Base-by-base conservation (phyloP, 192 early-diverging fungal species). In the Umbelopsis isabellina region DNA sequence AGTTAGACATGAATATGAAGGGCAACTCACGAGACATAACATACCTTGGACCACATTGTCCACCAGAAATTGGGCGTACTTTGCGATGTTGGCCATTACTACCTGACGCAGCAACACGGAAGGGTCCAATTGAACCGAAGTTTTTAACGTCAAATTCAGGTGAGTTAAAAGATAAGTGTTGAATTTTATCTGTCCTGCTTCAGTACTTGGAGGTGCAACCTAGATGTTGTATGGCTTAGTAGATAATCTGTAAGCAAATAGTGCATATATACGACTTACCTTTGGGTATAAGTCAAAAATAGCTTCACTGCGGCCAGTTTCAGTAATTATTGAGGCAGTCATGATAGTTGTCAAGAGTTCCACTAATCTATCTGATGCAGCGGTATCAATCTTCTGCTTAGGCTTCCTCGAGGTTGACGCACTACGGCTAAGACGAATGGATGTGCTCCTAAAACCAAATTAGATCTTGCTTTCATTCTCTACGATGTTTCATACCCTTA, bases 31-130 rank as follows among this genome's bases (percentile, higher is more conserved):
- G 13, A 65, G 7, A 12, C 18, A n/a, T 61, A 2, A 53, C 49
- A 50, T 69, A 77, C 83, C 85, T 81, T 84, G 85, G 48, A 83
- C 73, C 10, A 86, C 74, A 16, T 73, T 75, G 64, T 86, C 85
- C 4, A 83, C 81, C 6, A 78, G 48, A 3, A 79, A 20, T 65
- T 79, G 79, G 0, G 66, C 18, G 67, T 86, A 84, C 52, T 69
- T 81, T n/a, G 86, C 66, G 11, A 84, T 50, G 48, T 81, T 86
- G 9, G 48, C 30, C n/a, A 87, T 22, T 2, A 82, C 72, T n/a
- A 51, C 46, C 22, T 72, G 45, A 51, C 84, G 80, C 18, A 23
- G 18, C 47, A 87, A 64, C 8, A 87, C 23, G 49, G 72, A 70
- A 23, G 41, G 58, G 4, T 86, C 77, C 8, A 83, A 52, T 49